Percentiles rank a stretch among this genome's conserved stretches.
Evolutionary conservation across 169 alveolate species (phyloP).

Genomic region (Plasmodium vinckei): DNA sequence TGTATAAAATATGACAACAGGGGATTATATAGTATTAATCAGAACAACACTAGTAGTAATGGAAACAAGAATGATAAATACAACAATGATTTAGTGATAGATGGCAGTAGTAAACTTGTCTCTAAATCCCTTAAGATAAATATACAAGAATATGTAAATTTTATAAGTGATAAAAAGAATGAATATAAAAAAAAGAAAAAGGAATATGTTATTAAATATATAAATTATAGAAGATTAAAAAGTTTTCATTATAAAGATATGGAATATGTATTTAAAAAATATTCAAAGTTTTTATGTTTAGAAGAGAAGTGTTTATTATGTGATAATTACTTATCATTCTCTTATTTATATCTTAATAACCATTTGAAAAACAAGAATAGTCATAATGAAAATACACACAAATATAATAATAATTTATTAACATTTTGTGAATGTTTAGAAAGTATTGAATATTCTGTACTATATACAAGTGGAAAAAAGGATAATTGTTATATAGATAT

Average conservation of each 20-base stretch:
- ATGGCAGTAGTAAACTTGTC: background rate
- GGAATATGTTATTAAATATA: conserved; percentile 68
- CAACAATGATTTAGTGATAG: background rate
- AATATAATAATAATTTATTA: background rate
- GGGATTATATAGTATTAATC: background rate
- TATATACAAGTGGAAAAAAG: conserved; percentile 37
- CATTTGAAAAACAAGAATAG: conserved; percentile 1
- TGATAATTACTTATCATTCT: conserved; percentile 39
- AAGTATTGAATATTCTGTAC: conserved; percentile 54
- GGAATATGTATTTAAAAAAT: conserved; percentile 44
- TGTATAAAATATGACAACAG: background rate
- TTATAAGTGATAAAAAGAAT: conserved; percentile 50
- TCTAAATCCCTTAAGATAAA: conserved; percentile 2
- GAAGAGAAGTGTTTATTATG: conserved; percentile 67
- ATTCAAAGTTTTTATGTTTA: conserved; percentile 39
- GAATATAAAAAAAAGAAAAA: conserved; percentile 68
- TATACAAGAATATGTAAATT: conserved; percentile 61
- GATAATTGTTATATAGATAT: conserved; percentile 46
- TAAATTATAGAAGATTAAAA: conserved; percentile 39
- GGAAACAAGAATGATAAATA: background rate
- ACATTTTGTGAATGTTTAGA: conserved; percentile 63
- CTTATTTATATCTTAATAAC: conserved; percentile 27
- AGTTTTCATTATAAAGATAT: conserved; percentile 66
- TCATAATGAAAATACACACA: background rate
- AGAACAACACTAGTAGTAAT: background rate